These are phyloP conservation scores for Apiotrichum mycotoxinovorans DNA, from an alignment of 1,284 basidiomycete genomes.

Conservation along the genomic window DNA sequence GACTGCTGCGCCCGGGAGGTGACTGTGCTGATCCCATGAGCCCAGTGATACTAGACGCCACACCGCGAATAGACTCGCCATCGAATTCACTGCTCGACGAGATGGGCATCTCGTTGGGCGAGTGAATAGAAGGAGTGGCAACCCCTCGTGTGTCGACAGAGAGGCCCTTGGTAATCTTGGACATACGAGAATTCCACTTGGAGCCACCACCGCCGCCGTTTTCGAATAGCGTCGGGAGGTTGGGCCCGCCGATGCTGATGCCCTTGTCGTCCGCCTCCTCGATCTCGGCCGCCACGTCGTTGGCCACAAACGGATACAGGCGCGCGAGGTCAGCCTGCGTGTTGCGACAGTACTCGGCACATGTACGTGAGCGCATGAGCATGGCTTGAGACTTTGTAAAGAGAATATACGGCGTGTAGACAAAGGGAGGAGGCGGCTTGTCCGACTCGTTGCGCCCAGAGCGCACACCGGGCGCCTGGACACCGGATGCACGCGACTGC, in stretches of 20 bases:
- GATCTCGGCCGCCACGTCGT: slow-evolving; percentile 42
- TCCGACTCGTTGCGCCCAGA: slow-evolving; percentile 45
- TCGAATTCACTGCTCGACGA: slow-evolving; percentile 18
- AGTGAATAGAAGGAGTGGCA: slow-evolving; percentile 1
- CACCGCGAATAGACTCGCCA: slow-evolving; percentile 12
- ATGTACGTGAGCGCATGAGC: slow-evolving; percentile 49
- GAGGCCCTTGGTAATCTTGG: slow-evolving; percentile 20
- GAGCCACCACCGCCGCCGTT: slow-evolving; percentile 11
- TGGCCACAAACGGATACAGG: slow-evolving; percentile 46
- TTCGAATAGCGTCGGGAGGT: slow-evolving; percentile 16
- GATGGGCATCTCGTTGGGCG: not conserved
- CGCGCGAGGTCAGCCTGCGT: slow-evolving; percentile 46
- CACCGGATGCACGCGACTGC: slow-evolving; percentile 43
- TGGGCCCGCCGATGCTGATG: too few relatives aligned
- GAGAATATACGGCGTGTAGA: slow-evolving; percentile 54
- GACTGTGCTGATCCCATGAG: slow-evolving; percentile 15
- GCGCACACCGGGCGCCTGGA: slow-evolving; percentile 38
- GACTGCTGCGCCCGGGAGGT: not conserved
- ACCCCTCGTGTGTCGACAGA: slow-evolving; percentile 19
- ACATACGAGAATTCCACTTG: slow-evolving; percentile 20
- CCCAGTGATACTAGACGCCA: slow-evolving; percentile 11
- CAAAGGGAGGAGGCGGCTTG: slow-evolving; percentile 52
- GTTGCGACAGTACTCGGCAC: slow-evolving; percentile 47
- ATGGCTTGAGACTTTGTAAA: slow-evolving; percentile 54
- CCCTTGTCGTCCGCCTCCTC: slow-evolving; percentile 32